Conservation (phyloP, 768 basidiomycete genomes). For the Tremella mesenterica region DNA sequence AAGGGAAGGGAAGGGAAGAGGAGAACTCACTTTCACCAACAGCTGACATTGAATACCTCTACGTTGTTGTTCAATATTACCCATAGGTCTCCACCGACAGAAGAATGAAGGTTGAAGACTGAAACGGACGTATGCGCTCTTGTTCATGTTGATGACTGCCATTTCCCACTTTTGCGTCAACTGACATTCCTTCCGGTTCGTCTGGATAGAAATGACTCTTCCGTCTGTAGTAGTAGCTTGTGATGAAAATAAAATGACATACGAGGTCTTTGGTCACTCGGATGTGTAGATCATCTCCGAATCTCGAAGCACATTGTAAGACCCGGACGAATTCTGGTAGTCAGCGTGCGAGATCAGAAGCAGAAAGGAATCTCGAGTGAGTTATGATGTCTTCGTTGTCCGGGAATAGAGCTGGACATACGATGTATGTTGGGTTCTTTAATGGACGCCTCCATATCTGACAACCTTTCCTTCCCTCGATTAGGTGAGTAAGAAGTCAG, state of each 20-base stretch:
- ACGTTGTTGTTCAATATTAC: conserved; percentile 16
- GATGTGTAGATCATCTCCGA: conserved; percentile 41
- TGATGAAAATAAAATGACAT: too few species aligned
- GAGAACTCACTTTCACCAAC: conserved; percentile 38
- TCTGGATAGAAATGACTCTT: neutral
- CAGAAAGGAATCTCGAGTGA: neutral
- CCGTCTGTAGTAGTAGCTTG: neutral
- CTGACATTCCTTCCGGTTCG: too few species aligned
- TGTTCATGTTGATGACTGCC: conserved; percentile 37
- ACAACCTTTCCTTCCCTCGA: neutral
- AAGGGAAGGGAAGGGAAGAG: neutral
- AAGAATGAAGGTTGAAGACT: conserved; percentile 35
- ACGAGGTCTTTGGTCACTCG: conserved; percentile 36
- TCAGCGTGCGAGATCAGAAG: neutral
- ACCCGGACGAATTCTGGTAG: conserved; percentile 30
- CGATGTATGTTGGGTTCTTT: conserved; percentile 15
- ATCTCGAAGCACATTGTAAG: conserved; percentile 40
- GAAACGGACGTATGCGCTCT: conserved; percentile 41
- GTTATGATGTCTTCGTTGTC: neutral
- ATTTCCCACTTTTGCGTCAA: conserved; percentile 31
- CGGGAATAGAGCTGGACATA: conserved; percentile 5
- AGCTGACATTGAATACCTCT: conserved; percentile 37
- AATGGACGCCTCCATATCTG: conserved; percentile 23
- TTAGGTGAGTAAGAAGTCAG: too few species aligned
- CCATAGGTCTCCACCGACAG: conserved; percentile 25